Conservation (phyloP, 306 rosid species). For the Glycine latifolia region DNA sequence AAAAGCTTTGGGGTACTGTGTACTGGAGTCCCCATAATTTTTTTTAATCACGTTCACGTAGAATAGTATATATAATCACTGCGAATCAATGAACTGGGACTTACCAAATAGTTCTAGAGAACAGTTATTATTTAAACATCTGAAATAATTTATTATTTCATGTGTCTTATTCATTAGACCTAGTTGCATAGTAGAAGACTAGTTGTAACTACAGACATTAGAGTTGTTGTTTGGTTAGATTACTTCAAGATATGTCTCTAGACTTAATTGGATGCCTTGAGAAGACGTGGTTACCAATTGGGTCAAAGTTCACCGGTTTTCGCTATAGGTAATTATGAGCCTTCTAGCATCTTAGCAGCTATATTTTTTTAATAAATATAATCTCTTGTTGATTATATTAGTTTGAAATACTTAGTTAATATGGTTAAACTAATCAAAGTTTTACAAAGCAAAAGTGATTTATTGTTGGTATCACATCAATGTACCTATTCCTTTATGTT, state of each 20-base stretch:
- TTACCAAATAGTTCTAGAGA: neutral
- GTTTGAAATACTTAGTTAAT: slow-evolving; percentile 27
- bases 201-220: slow-evolving; percentile 44
- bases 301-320: slow-evolving; percentile 36
- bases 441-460: slow-evolving; percentile 2
- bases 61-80: neutral
- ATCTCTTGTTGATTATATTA: neutral
- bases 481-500: neutral
- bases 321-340: neutral
- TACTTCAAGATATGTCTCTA: slow-evolving; percentile 45
- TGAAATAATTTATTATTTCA: slow-evolving; percentile 13
- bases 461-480: neutral
- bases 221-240: slow-evolving; percentile 56
- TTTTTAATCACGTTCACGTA: neutral
- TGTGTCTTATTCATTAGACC: slow-evolving; percentile 34
- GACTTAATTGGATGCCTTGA: slow-evolving; percentile 40
- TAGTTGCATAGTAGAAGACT: slow-evolving; percentile 33
- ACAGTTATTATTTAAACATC: neutral
- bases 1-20: neutral
- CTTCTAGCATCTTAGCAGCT: neutral
- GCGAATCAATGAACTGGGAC: neutral
- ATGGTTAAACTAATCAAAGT: neutral
- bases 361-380: neutral
- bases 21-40: neutral
- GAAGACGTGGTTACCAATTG: slow-evolving; percentile 35